These are phyloP conservation scores for Dioszegia hungarica DNA, from an alignment of 768 basidiomycete genomes.

Conservation along the genomic window DNA sequence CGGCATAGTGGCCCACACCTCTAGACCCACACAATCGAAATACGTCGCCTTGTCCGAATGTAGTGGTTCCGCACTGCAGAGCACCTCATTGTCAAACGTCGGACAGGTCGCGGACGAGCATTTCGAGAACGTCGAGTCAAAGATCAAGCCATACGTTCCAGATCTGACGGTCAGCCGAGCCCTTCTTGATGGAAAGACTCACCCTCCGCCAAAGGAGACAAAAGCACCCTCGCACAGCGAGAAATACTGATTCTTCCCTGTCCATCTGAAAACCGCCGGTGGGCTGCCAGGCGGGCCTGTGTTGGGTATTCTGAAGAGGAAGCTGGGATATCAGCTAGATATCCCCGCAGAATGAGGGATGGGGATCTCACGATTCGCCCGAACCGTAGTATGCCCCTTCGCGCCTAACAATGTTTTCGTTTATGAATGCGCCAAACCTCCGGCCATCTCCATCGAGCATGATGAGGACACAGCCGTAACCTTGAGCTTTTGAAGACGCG, in stretches of 20 bases:
- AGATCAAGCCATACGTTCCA: slow-evolving; percentile 80
- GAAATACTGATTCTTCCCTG: slow-evolving; percentile 84
- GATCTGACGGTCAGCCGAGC: slow-evolving; percentile 38
- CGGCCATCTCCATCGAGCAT: slow-evolving; percentile 62
- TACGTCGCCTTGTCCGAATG: slow-evolving; percentile 54
- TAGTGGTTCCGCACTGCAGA: slow-evolving; percentile 56
- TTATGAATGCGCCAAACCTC: slow-evolving; percentile 78
- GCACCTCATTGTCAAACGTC: slow-evolving; percentile 78
- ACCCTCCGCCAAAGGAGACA: slow-evolving; percentile 92
- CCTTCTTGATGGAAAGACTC: slow-evolving; percentile 41
- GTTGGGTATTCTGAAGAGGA: slow-evolving; percentile 26
- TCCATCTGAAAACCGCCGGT: slow-evolving; percentile 52
- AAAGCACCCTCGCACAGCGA: slow-evolving; percentile 74
- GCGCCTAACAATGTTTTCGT: slow-evolving; percentile 62
- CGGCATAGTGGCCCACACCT: slow-evolving; percentile 64
- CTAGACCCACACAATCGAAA: slow-evolving; percentile 90
- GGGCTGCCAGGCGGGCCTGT: not conserved
- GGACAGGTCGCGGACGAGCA: slow-evolving; percentile 80
- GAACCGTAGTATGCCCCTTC: slow-evolving; percentile 75
- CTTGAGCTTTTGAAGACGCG: slow-evolving; percentile 25
- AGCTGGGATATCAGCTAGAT: slow-evolving; percentile 15
- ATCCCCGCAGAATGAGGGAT: too few species aligned
- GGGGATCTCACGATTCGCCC: slow-evolving; percentile 66
- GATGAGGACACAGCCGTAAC: slow-evolving; percentile 55
- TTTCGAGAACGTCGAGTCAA: slow-evolving; percentile 72